A percentile compares a stretch with the other conserved stretches of the same genome.
Evolutionary conservation across 139 green algal species (phyloP).

Genomic region (Chlorella sp.): DNA sequence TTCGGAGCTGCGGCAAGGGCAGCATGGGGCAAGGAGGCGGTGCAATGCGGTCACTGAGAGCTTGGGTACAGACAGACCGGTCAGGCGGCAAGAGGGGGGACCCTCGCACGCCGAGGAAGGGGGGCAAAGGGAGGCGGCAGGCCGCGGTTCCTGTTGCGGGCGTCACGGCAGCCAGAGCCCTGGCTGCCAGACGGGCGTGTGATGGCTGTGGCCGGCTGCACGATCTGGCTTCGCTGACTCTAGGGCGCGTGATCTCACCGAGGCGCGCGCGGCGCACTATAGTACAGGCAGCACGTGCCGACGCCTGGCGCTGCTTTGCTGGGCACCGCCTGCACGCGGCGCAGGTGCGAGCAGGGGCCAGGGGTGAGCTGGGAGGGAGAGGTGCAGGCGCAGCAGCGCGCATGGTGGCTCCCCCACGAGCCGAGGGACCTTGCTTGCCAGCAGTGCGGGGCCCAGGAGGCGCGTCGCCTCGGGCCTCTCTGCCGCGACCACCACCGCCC

Average conservation of each 20-base stretch:
- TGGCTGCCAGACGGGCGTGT: not conserved
- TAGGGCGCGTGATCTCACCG: not conserved
- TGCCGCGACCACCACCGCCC: constrained; percentile 84
- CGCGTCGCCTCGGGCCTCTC: constrained; percentile 73
- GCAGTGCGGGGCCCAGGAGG: constrained; percentile 66
- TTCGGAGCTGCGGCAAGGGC: constrained; percentile 2
- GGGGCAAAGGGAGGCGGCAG: too few species aligned
- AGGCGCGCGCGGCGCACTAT: constrained; percentile 37
- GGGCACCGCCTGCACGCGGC: too few species aligned
- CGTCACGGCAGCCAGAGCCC: too few species aligned
- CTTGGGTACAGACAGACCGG: too few species aligned
- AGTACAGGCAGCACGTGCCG: constrained; percentile 92
- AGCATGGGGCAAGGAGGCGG: not conserved
- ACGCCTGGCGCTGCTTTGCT: constrained; percentile 68
- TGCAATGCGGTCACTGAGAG: too few species aligned
- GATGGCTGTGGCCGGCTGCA: not conserved
- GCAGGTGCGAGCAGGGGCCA: too few species aligned
- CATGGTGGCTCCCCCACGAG: not conserved
- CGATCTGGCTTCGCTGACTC: not conserved
- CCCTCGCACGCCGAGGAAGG: too few species aligned
- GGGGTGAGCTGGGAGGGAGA: too few species aligned
- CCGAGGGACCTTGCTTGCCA: constrained; percentile 29
- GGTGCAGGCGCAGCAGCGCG: too few species aligned
- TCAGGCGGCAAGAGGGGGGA: too few species aligned
- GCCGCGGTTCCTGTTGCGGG: too few species aligned